A percentile compares a stretch with the other conserved stretches of the same genome.
These are phyloP conservation scores for Scutellaria minor DNA, from an alignment of 257 asterid species.

Conservation along the genomic window DNA sequence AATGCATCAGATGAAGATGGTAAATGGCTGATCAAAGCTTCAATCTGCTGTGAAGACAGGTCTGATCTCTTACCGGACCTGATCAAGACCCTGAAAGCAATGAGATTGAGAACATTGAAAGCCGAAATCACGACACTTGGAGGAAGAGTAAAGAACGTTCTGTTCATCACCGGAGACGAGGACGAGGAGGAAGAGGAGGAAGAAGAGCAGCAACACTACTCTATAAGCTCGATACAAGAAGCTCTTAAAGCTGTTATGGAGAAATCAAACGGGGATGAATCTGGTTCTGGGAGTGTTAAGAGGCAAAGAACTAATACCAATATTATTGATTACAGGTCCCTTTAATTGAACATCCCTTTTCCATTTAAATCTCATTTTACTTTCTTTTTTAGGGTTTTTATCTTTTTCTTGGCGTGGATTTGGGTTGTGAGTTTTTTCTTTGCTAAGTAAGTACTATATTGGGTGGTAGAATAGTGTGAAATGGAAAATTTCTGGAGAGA, in stretches of 20 bases:
- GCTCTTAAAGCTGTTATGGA: slow-evolving; percentile 74
- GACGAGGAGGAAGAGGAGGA: slow-evolving; percentile 42
- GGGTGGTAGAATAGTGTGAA: slow-evolving; percentile 19
- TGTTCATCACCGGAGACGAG: slow-evolving; percentile 69
- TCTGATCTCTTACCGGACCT: slow-evolving; percentile 77
- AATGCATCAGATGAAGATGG: slow-evolving; percentile 71
- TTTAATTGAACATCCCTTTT: slow-evolving; percentile 20
- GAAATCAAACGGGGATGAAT: slow-evolving; percentile 60
- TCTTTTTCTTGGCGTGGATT: slow-evolving; percentile 35
- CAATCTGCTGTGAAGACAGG: slow-evolving; percentile 87
- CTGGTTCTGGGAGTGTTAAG: slow-evolving; percentile 65
- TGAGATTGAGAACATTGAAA: slow-evolving; percentile 62
- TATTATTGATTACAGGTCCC: slow-evolving; percentile 53
- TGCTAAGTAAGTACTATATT: neutral
- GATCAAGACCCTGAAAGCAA: slow-evolving; percentile 72
- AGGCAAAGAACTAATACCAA: slow-evolving; percentile 67
- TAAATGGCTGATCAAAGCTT: slow-evolving; percentile 65
- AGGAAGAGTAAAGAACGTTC: slow-evolving; percentile 77
- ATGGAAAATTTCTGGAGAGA: neutral
- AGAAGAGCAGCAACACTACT: slow-evolving; percentile 39
- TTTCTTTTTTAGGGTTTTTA: neutral
- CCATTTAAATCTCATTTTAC: no score
- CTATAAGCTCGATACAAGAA: slow-evolving; percentile 57
- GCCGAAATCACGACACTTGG: slow-evolving; percentile 87
- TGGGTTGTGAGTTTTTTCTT: slow-evolving; percentile 32